phyloP scores from a whole-genome alignment of 1,284 basidiomycete genomes.

The Trametes polyzona region DNA sequence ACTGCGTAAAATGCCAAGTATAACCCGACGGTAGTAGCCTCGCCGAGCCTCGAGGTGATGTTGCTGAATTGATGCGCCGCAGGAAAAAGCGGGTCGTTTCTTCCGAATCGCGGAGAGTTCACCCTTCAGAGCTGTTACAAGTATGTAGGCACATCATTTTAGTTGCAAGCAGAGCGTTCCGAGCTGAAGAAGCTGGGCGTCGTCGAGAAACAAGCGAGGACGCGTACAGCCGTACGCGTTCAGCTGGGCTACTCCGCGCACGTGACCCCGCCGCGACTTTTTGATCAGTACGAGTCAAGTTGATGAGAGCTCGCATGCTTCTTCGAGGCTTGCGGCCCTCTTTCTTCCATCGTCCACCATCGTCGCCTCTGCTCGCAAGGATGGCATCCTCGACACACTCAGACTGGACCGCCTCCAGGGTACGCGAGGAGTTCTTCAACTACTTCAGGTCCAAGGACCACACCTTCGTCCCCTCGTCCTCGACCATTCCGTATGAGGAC shows the following conservation, averaged over 20 bases:
- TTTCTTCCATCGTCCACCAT: slow-evolving; percentile 20
- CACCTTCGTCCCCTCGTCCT: slow-evolving; percentile 91
- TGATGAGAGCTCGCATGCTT: slow-evolving; percentile 24
- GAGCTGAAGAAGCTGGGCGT: too few species aligned
- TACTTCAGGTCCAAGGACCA: slow-evolving; percentile 84
- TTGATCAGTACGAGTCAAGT: slow-evolving; percentile 27
- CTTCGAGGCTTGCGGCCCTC: slow-evolving; percentile 18
- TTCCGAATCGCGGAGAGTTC: too few species aligned
- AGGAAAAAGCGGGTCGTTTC: too few species aligned
- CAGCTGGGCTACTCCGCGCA: slow-evolving; percentile 13
- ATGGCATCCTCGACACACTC: slow-evolving; percentile 18
- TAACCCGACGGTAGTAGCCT: too few species aligned
- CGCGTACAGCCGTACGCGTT: slow-evolving; percentile 7
- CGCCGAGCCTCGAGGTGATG: too few species aligned
- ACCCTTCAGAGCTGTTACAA: too few species aligned
- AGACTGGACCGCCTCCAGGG: slow-evolving; percentile 71
- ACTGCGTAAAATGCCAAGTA: too few species aligned
- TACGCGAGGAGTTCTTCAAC: slow-evolving; percentile 78
- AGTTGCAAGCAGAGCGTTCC: too few species aligned
- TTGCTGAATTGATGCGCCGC: too few species aligned
- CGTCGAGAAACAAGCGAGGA: slow-evolving; percentile 13
- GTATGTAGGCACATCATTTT: too few species aligned
- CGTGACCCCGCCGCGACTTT: slow-evolving; percentile 24
- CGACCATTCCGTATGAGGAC: slow-evolving; percentile 96
- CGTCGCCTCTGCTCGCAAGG: slow-evolving; percentile 15